These are phyloP conservation scores for Rhizophagus prolifer DNA, from an alignment of 192 early-diverging fungal species.

Conservation along the genomic window DNA sequence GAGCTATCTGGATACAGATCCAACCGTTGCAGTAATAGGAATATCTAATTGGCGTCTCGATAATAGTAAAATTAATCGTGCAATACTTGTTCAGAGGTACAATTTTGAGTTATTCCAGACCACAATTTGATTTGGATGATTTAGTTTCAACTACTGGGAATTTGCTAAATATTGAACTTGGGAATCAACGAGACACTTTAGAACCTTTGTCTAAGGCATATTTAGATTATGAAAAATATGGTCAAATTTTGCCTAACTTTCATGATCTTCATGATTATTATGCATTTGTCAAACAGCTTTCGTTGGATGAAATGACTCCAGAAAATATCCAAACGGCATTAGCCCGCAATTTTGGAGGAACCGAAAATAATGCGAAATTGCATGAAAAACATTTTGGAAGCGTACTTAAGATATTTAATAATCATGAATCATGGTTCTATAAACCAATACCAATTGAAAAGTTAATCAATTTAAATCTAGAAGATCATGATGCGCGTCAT, in stretches of 20 bases:
- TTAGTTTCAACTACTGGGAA: neutral
- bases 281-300: slow-evolving; percentile 4
- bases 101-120: no score
- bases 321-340: neutral
- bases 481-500: slow-evolving; percentile 9
- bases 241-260: slow-evolving; percentile 21
- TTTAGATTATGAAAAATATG: neutral
- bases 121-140: no score
- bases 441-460: neutral
- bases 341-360: slow-evolving; percentile 23
- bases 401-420: neutral
- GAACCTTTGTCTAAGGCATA: neutral
- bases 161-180: neutral
- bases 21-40: slow-evolving; percentile 19
- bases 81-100: neutral
- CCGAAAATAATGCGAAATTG: neutral
- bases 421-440: neutral
- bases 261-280: slow-evolving; percentile 21
- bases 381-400: slow-evolving; percentile 3
- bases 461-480: slow-evolving; percentile 9
- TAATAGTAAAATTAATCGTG: slow-evolving; percentile 20
- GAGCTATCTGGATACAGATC: slow-evolving; percentile 4
- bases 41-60: slow-evolving; percentile 30
- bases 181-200: neutral
- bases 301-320: neutral